Evolutionary conservation across 2,329 filamentous ascomycete genomes (phyloP), one percentile per base, ranked within the genome.

Genomic region (Botrytis cinerea): DNA sequence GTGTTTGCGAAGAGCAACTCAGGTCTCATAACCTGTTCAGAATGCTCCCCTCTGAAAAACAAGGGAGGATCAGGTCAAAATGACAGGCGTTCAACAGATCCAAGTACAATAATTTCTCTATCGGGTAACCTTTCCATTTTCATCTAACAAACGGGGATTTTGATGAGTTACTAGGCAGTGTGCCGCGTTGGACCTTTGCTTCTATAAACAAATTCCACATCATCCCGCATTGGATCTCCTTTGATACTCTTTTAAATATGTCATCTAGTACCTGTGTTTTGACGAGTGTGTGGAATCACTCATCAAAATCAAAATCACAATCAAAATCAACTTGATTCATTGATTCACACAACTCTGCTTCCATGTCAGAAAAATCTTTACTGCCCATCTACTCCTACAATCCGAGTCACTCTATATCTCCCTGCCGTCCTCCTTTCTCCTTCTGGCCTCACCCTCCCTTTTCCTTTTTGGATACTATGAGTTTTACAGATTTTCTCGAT

Each of bases 391-490:
- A 57, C 51, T 57, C 51, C 51, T 57, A 66, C n/a, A 64, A 18
- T n/a, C 45, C 46, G 35, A 51, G 28, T 57, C 59, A 71, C 35
- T 18, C 51, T 9, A 18, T 2, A 3, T 40, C 60, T 25, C 57
- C 60, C 35, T 28, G 46, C 18, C n/a, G 28, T 28, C 22, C 64
- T 22, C 25, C 51, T 45, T 43, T 28, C n/a, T 54, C 9, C 46
- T 28, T 46, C 25, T 71, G 70, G 70, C 60, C 70, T 48, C 45
- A 57, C 51, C n/a, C 51, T 28, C 51, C 8, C 51, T 57, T 57
- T 28, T 57, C 8, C 22, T n/a, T 62, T 59, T 22, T 70, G 20
- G 48, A 72, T 72, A 75, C 60, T 59, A 76, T 76, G 73, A 74
- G 32, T 60, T 48, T 77, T 60, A 57, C 61, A 3, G 59, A 70